Percentiles rank a stretch among this genome's conserved stretches.
Evolutionary conservation across 1,284 basidiomycete genomes (phyloP).

Genomic region (Inonotus hispidus): DNA sequence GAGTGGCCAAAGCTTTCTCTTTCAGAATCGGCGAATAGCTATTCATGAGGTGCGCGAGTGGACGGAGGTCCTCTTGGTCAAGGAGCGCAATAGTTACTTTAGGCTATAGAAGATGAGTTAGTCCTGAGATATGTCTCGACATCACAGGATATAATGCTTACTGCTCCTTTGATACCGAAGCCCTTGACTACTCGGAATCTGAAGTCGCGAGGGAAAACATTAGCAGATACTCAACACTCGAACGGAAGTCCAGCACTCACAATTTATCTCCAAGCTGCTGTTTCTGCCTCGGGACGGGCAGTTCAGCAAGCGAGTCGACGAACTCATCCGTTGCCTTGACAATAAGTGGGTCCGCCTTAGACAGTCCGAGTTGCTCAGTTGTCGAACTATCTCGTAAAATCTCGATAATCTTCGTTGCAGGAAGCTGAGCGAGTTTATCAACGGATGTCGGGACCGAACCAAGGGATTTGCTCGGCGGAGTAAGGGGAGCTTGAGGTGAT

Average conservation of each 20-base stretch:
- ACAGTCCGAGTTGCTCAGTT: slow-evolving; percentile 56
- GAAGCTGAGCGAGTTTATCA: slow-evolving; percentile 27
- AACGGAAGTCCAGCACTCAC: slow-evolving; percentile 35
- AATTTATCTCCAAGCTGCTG: slow-evolving; percentile 78
- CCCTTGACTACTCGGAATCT: slow-evolving; percentile 76
- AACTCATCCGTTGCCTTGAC: slow-evolving; percentile 72
- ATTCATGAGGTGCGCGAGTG: slow-evolving; percentile 83
- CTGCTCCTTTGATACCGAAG: slow-evolving; percentile 74
- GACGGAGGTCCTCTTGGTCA: slow-evolving; percentile 78
- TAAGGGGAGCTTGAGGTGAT: slow-evolving; percentile 56
- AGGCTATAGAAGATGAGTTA: slow-evolving; percentile 38
- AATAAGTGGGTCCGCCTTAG: slow-evolving; percentile 65
- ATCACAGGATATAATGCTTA: slow-evolving; percentile 35
- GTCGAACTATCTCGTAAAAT: slow-evolving; percentile 44
- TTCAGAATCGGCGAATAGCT: slow-evolving; percentile 77
- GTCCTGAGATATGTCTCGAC: neutral
- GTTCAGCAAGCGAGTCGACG: slow-evolving; percentile 62
- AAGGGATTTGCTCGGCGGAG: slow-evolving; percentile 21
- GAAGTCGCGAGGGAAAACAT: slow-evolving; percentile 1
- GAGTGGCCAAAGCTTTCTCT: slow-evolving; percentile 56
- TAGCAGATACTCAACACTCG: neutral
- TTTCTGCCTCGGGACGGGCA: slow-evolving; percentile 66
- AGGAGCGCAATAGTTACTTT: slow-evolving; percentile 79
- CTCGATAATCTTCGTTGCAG: slow-evolving; percentile 63
- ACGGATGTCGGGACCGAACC: slow-evolving; percentile 13